Conservation (phyloP, 208 protist genomes). For the Trypanosoma brucei region DNA sequence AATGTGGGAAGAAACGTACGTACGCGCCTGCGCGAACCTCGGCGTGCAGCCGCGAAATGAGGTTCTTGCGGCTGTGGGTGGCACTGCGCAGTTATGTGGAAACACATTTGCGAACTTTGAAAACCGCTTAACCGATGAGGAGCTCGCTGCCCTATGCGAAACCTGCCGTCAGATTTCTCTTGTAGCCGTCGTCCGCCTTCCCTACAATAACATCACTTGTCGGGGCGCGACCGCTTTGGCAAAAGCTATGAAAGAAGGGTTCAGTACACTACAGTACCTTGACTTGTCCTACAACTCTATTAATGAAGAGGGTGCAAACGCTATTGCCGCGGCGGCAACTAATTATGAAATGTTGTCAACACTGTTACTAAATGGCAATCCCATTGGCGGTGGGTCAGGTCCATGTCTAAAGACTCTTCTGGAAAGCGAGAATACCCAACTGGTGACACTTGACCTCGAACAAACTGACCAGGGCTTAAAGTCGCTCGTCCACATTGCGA, state of each 20-base stretch:
- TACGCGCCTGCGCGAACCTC: conserved; percentile 28
- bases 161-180: conserved; percentile 11
- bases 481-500: conserved; percentile 44
- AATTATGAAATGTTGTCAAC: conserved; percentile 23
- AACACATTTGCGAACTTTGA: conserved; percentile 65
- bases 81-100: conserved; percentile 33
- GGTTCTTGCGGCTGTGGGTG: conserved; percentile 17
- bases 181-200: conserved; percentile 40
- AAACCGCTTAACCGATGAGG: conserved; percentile 48
- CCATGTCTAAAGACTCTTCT: conserved; percentile 34
- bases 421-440: conserved; percentile 17
- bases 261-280: conserved; percentile 35
- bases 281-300: conserved; percentile 67
- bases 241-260: conserved; percentile 28
- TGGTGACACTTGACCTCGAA: conserved; percentile 52
- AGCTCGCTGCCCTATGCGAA: conserved; percentile 45
- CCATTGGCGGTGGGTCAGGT: conserved; percentile 37
- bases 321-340: conserved; percentile 30
- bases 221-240: conserved; percentile 38
- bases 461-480: conserved; percentile 51
- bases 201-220: conserved; percentile 65
- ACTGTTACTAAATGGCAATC: conserved; percentile 51
- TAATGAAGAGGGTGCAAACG: conserved; percentile 31
- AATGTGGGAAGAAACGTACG: conserved; percentile 63
- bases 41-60: conserved; percentile 41